Conservation (phyloP, 176 grass and related monocot species). For the Triticum dicoccoides region DNA sequence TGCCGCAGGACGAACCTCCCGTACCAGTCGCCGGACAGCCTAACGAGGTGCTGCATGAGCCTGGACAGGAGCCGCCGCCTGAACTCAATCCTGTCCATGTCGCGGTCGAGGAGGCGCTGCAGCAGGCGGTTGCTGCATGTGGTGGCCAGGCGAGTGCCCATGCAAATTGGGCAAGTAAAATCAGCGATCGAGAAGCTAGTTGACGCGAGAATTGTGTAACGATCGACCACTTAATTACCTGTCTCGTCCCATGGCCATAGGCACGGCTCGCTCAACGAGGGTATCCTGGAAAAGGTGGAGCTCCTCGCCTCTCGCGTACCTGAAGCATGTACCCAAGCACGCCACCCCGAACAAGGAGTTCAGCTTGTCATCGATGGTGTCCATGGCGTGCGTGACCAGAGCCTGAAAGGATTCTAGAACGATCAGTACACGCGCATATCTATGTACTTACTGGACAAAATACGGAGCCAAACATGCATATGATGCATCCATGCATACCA, state of each 20-base stretch:
- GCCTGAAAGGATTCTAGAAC: background rate
- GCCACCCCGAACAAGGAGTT: background rate
- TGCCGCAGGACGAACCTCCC: too few relatives aligned
- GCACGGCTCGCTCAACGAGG: background rate
- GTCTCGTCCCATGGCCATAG: constrained; percentile 1
- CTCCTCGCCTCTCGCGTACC: background rate
- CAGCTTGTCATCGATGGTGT: background rate
- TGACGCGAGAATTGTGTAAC: background rate
- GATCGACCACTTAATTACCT: background rate
- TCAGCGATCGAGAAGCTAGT: too few relatives aligned
- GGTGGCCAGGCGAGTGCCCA: too few relatives aligned
- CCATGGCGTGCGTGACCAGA: constrained; percentile 7
- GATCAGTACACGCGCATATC: background rate
- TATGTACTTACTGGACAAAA: too few relatives aligned
- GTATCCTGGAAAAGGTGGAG: background rate
- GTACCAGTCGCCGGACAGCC: too few relatives aligned
- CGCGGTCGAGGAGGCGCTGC: too few relatives aligned
- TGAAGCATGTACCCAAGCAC: constrained; percentile 2
- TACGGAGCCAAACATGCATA: background rate
- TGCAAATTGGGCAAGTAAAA: too few relatives aligned
- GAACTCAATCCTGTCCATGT: too few relatives aligned
- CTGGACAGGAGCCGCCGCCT: too few relatives aligned
- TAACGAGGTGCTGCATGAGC: too few relatives aligned
- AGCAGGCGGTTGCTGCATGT: too few relatives aligned
- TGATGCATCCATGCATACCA: too few relatives aligned